phyloP scores from a whole-genome alignment of 768 basidiomycete genomes.

The Pleurotus sapidus region DNA sequence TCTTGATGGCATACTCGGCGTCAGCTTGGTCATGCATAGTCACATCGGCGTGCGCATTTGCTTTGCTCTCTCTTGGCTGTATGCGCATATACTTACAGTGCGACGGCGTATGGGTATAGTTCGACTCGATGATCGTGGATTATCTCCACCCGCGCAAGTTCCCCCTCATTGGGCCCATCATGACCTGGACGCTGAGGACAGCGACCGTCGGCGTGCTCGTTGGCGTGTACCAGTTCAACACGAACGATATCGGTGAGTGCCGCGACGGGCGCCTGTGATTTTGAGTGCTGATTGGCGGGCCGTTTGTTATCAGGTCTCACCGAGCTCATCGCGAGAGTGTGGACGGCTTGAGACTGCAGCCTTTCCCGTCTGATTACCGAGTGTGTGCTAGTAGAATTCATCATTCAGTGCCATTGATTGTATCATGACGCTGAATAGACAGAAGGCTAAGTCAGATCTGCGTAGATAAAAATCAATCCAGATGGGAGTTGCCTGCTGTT shows the following conservation, averaged over 20 bases:
- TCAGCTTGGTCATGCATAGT: slow-evolving; percentile 89
- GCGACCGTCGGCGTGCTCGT: slow-evolving; percentile 80
- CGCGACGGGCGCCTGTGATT: slow-evolving; percentile 1
- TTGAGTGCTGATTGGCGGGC: neutral
- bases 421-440: too few relatives aligned
- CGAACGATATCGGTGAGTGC: slow-evolving; percentile 89
- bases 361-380: too few relatives aligned
- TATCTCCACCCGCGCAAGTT: slow-evolving; percentile 94
- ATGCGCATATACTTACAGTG: too few relatives aligned
- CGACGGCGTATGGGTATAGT: slow-evolving; percentile 36
- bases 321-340: slow-evolving; percentile 78
- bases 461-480: too few relatives aligned
- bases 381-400: too few relatives aligned
- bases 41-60: slow-evolving; percentile 80
- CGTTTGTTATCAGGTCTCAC: slow-evolving; percentile 59
- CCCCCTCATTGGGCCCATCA: slow-evolving; percentile 68
- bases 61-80: neutral
- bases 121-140: slow-evolving; percentile 76
- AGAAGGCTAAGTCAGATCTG: too few relatives aligned
- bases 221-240: slow-evolving; percentile 97
- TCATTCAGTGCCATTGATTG: too few relatives aligned
- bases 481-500: too few relatives aligned
- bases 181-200: slow-evolving; percentile 74
- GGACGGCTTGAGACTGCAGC: slow-evolving; percentile 59
- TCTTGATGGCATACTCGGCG: slow-evolving; percentile 85